Base-by-base conservation (phyloP, 2,329 filamentous ascomycete species). In the Pseudogymnoascus sp. region DNA sequence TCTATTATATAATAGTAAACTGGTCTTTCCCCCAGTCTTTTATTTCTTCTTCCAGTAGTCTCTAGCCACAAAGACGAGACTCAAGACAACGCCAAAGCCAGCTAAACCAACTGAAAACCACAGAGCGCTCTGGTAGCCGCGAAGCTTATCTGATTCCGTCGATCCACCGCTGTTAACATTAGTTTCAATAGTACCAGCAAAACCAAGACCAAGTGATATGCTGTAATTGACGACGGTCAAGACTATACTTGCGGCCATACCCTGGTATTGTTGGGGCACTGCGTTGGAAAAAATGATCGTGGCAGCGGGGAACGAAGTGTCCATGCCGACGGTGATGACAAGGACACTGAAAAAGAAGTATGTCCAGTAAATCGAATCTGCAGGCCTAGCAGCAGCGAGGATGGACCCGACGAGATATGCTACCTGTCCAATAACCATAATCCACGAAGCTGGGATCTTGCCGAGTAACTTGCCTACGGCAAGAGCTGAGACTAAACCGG, bases 201-300 rank as follows among this genome's bases (percentile, higher is more conserved):
- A 81, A 0, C 86, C 87, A 0, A 90, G 77, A 0, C 84, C 85
- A 4, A 89, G 72, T 1, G 83, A 84, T 33, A 89, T 88, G 64
- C 81, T 81, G 70, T 89, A 90, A 71, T 90, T 88, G 65, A 89
- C 83, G 6, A 87, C 77, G 0, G 86, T 88, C 63, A 81, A 83
- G 37, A 88, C 82, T 5, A 89, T 71, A 21, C 80, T 83, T 1
- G 80, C 79, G 2, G 79, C 80, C 21, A 82, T 75, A 13, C 80
- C 81, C 66, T 83, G 79, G 63, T 80, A 76, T 62, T 79, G 72
- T 37, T 75, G 74, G 21, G 72, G 68, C 11, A 80, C 74, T 4
- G 75, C 75, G 66, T 86, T 81, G 16, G 80, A 82, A 10, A 89
- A 75, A 35, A 88, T 80, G 11, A 88, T 71, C 0, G 80, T 86